Percentiles rank a stretch among this genome's conserved stretches.
Evolutionary conservation across 192 early-diverging fungal species (phyloP).

Genomic region (Umbelopsis isabellina): DNA sequence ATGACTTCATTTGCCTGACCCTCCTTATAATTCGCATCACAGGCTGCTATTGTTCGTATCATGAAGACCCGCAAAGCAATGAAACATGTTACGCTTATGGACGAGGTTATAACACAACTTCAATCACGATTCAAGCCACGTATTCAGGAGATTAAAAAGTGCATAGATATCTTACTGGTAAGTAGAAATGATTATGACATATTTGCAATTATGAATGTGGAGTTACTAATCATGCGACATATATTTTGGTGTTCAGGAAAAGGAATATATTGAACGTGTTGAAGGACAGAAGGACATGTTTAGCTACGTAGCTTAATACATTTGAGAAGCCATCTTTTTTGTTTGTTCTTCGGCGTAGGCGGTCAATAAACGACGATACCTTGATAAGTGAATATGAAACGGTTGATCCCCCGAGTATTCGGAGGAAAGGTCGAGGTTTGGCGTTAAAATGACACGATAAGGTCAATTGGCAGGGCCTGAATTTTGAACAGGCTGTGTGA

Average conservation of each 20-base stretch:
- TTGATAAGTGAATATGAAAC: too few species aligned
- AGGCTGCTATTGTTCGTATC: slow-evolving; percentile 97
- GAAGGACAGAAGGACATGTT: slow-evolving; percentile 77
- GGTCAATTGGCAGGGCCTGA: too few species aligned
- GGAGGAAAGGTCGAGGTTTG: too few species aligned
- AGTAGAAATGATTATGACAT: neutral
- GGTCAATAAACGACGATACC: neutral
- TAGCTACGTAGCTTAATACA: slow-evolving; percentile 73
- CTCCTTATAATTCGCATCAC: neutral
- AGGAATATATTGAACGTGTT: slow-evolving; percentile 90
- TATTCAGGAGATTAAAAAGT: slow-evolving; percentile 93
- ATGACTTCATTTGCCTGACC: neutral
- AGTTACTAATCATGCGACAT: neutral
- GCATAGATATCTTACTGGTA: slow-evolving; percentile 89
- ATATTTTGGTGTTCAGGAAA: slow-evolving; percentile 59
- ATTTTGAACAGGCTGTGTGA: too few species aligned
- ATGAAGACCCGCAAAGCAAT: slow-evolving; percentile 98
- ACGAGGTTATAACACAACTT: slow-evolving; percentile 89
- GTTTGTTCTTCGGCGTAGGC: neutral
- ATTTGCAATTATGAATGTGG: neutral
- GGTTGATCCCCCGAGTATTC: too few species aligned
- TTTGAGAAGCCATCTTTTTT: neutral
- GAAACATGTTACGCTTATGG: slow-evolving; percentile 82
- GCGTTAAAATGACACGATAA: too few species aligned
- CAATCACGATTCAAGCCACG: slow-evolving; percentile 88